Base-by-base conservation (phyloP, 192 early-diverging fungal genomes). In the Glomus cerebriforme region DNA sequence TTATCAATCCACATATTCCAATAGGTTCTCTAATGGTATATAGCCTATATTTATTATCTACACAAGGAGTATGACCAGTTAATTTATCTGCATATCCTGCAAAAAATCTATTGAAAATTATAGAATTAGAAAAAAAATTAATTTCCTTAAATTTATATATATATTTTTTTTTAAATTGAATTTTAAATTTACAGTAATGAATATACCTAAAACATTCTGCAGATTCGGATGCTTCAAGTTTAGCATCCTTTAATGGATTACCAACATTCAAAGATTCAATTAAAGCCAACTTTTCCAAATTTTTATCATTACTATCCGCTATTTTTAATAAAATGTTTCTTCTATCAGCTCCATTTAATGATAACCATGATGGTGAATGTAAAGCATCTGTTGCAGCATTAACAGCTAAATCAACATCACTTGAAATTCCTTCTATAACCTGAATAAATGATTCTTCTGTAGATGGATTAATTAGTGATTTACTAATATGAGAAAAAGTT, bases 231-330 rank as follows among this genome's bases (percentile, higher is more conserved):
- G 96, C 89, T 67, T 96, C 94, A 26, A 89, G 59, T 13, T 85
- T 81, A 27, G 95, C 90, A 17, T 89, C 81, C 37, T 71, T 78
- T 47, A 94, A 79, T 4, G 91, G 88, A 81, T 95, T 95, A 17
- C 94, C 95, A 76, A 93, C 93, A 80, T 95, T 94, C 49, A 85
- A 82, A 5, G 92, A 88, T 82, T 96, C 95, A 24, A 93, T 83
- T 15, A 75, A 81, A 3, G 88, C 87, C 26, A 94, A 62, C 59
- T 86, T 80, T 62, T 85, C 86, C 13, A 83, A 72, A 47, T 91
- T 82, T 7, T 79, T 31, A 24, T 87, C 86, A 15, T 90, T 69
- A 7, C 86, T 71, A 12, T 83, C 76, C 3, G 94, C 95, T 19
- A 96, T 83, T 63, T 90, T 86, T 63, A 85, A 73, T 80, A 96